Base-by-base conservation (phyloP, 257 asterid genomes). In the Scutellaria minor region DNA sequence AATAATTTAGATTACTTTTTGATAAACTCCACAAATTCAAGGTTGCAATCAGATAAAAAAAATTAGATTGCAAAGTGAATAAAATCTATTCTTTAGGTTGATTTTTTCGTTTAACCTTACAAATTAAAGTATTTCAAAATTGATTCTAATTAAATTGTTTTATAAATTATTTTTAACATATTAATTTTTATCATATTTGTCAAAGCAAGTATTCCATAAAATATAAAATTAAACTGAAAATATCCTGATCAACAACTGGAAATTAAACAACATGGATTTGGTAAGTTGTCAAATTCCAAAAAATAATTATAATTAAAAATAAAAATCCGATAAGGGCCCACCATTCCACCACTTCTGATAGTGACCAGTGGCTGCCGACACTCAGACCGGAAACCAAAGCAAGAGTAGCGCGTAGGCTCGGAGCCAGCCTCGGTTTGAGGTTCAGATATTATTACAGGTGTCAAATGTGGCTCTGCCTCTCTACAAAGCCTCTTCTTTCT, bases 311-410 rank as follows among this genome's bases (percentile, higher is more conserved):
- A 59, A 22, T 27, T 14, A 12, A 39, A 60, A 48, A 8, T 4
- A 7, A 68, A 63, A 65, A 57, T 41, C 27, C 0, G 11, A 50
- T 3, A 50, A 15, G 20, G 68, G 68, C 71, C 75, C 82, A 73
- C 41, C 61, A 14, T 50, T 37, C 70, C 71, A 60, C 48, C 71
- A 73, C 72, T 45, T 72, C 9, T 35, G 88, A 85, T 6, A 79
- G 80, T n/a, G 89, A 89, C 86, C 46, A 1, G 46, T 68, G 63
- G 84, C 95, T 87, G 87, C 95, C 95, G 96, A 90, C 96, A 90
- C 96, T 83, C 48, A 44, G 64, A 71, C 9, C 80, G 82, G 45
- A 48, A 63, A 18, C 86, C 83, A 62, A 41, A 54, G 66, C 77
- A 58, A 59, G 20, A n/a, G 22, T 10, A 27, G 20, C 1, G 70